Base-by-base conservation (phyloP, 331 rosid species). In the Dryas integrifolia region DNA sequence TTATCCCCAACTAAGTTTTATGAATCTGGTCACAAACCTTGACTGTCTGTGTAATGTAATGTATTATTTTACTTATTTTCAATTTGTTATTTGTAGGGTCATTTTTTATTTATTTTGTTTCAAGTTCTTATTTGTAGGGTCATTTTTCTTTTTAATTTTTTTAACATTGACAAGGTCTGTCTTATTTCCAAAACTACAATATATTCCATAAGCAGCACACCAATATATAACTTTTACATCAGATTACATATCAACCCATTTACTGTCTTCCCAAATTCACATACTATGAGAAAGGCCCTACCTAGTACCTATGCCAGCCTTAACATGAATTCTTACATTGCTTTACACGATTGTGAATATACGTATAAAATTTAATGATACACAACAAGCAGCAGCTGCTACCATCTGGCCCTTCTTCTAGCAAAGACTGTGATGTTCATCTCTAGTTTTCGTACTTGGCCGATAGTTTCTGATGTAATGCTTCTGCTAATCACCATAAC, bases 331-430 rank as follows among this genome's bases (percentile, higher is more conserved):
- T 2, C 12, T 59, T 59, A 3, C 65, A 38, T 7, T 62, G 67
- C 67, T 40, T 62, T 40, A 41, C 49, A 40, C 9, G 46, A 12
- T 9, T 41, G 49, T 2, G 2, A n/a, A 21, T 65, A 46, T 58
- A 72, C 67, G 47, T 58, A 43, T 26, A 58, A n/a, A 71, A 24
- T 71, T n/a, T 13, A 14, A 41, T 12, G 14, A 18, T 70, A 43
- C 49, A 30, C 49, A 21, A 16, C 18, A 8, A 5, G 13, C 43
- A 16, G 6, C 7, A 5, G 35, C 35, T 50, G 48, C 16, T 50
- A 14, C 15, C 55, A 1, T 50, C 15, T 14, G 65, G 45, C 46
- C 21, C 21, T 35, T 35, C 21, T 35, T 59, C 65, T 59, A 5
- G 65, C 44, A 38, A 59, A 3, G 65, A 13, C 7, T 1, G 2